Conservation (phyloP, 192 early-diverging fungal genomes). For the Lunasporangiospora selenospora region DNA sequence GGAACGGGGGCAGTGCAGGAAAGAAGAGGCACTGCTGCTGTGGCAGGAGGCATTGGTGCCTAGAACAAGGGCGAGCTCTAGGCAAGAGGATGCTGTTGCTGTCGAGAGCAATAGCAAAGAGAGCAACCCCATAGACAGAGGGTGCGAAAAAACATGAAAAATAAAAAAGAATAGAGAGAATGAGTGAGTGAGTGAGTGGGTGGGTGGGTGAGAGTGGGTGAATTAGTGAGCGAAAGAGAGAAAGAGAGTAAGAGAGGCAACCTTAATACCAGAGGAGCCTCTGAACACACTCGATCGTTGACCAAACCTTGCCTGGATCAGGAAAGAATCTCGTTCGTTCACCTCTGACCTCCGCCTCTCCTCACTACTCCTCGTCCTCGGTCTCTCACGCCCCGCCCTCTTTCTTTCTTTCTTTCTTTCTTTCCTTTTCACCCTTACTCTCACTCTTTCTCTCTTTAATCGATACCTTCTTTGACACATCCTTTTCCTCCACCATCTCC, state of each 20-base stretch:
- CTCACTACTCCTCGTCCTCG: neutral
- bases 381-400: neutral
- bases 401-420: neutral
- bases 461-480: neutral
- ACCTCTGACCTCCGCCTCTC: neutral
- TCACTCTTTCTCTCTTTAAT: conserved; percentile 3
- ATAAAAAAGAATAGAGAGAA: no score
- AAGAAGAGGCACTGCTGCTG: no score
- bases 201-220: neutral
- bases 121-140: no score
- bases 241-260: neutral
- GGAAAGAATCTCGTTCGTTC: neutral
- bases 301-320: neutral
- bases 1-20: no score
- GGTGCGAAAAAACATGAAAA: no score
- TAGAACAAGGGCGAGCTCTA: no score
- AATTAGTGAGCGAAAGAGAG: neutral
- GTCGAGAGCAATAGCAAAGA: no score
- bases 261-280: neutral
- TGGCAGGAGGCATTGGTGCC: no score
- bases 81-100: no score
- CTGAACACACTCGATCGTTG: neutral
- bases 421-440: neutral
- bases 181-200: neutral
- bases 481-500: neutral